These are phyloP conservation scores for Hericium erinaceus DNA, from an alignment of 768 basidiomycete species.

Conservation along the genomic window DNA sequence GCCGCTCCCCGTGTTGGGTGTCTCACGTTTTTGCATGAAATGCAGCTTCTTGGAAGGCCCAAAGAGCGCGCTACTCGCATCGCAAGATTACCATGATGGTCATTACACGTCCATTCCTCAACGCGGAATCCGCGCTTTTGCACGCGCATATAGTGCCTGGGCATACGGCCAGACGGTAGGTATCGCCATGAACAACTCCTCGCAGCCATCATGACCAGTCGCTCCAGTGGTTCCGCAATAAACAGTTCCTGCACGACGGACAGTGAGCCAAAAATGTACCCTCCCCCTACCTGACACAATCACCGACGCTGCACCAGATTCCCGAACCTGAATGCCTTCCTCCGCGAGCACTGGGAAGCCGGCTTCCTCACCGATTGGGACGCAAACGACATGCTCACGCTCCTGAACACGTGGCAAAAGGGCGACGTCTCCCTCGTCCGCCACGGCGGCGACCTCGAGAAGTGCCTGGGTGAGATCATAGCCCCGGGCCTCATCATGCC, in stretches of 20 bases:
- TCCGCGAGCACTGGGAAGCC: conserved; percentile 42
- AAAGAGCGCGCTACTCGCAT: conserved; percentile 42
- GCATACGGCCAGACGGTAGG: conserved; percentile 46
- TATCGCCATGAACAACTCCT: not conserved
- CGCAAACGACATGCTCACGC: conserved; percentile 43
- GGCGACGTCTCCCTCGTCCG: conserved; percentile 39
- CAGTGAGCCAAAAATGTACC: conserved; percentile 21
- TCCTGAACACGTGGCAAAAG: conserved; percentile 41
- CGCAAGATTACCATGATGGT: conserved; percentile 45
- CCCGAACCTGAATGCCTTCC: conserved; percentile 35
- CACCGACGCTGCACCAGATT: conserved; percentile 22
- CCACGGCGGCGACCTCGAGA: conserved; percentile 33
- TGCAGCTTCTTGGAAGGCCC: conserved; percentile 50
- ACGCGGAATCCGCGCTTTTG: conserved; percentile 45
- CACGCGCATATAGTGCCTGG: conserved; percentile 48
- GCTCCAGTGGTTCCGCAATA: conserved; percentile 44
- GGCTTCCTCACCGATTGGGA: conserved; percentile 36
- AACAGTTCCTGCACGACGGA: conserved; percentile 34
- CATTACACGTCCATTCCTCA: conserved; percentile 41
- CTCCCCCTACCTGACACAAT: not conserved
- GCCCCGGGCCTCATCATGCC: conserved; percentile 47
- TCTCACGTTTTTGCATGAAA: not conserved
- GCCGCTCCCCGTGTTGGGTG: too few relatives aligned
- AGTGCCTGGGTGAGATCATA: conserved; percentile 32
- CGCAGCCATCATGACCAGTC: not conserved